A percentile compares a stretch with the other conserved stretches of the same genome.
Conservation (phyloP, 257 asterid genomes). For the Vinca minor region DNA sequence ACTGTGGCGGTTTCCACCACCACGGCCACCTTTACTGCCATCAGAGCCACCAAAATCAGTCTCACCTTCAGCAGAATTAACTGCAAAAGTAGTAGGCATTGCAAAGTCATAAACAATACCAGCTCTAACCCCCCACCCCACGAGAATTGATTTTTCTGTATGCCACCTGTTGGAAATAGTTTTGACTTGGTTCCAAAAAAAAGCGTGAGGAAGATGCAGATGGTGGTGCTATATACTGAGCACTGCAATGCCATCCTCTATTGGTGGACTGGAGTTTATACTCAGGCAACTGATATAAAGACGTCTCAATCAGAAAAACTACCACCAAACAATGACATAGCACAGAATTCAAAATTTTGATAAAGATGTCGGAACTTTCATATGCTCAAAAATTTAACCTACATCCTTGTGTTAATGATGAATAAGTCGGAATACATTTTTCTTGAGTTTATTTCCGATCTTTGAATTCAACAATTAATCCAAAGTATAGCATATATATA, state of each 20-base stretch:
- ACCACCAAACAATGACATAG: too few species aligned
- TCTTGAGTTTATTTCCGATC: too few species aligned
- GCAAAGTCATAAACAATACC: too few species aligned
- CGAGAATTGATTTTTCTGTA: constrained; percentile 20
- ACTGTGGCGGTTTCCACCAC: constrained; percentile 20
- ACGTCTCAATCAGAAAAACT: too few species aligned
- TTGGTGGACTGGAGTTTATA: constrained; percentile 29
- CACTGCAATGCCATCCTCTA: constrained; percentile 20
- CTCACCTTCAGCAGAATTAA: constrained; percentile 56
- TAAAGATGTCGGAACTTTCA: too few species aligned
- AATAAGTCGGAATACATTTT: too few species aligned
- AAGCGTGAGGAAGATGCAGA: constrained; percentile 18
- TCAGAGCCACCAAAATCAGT: constrained; percentile 31
- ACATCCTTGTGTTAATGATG: too few species aligned
- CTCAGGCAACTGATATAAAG: constrained; percentile 36
- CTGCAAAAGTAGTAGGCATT: too few species aligned
- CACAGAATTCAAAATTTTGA: too few species aligned
- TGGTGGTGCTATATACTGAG: constrained; percentile 23
- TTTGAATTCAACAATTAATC: too few species aligned
- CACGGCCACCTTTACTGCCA: constrained; percentile 23
- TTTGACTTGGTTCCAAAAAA: constrained; percentile 23
- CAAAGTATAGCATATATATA: too few species aligned
- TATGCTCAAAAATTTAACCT: too few species aligned
- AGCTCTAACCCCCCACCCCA: constrained; percentile 29
- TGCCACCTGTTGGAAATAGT: constrained; percentile 14